Evolutionary conservation across 1,139 yeast species (phyloP), one percentile per base, ranked within the genome.

Genomic region (Kluyveromyces marxianus): DNA sequence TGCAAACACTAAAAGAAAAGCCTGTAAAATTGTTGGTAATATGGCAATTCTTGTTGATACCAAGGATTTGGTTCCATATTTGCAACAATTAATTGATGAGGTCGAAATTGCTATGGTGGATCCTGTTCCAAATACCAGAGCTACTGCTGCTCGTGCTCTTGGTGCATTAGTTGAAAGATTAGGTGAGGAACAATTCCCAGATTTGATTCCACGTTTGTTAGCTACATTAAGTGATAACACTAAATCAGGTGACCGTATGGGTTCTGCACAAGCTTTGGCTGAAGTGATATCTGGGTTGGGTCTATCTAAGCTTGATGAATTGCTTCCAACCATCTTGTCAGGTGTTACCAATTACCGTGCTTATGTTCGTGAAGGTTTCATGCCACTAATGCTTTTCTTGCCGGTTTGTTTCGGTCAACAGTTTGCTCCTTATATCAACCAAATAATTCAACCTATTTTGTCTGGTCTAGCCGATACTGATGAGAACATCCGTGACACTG

Each of bases 21-120:
- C 98, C 0, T 89, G 97, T 66, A 97, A 92, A 68, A 92, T 94
- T 71, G 97, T 94, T 36, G 98, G 98, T 54, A 92, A 92, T 62
- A 90, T 94, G 97, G 89, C 98, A 2, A 88, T 92, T 65, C 74
- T 94, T 58, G 96, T 95, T 25, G 97, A 90, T 56, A 75, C 88
- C 26, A 80, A 77, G 54, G 98, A 94, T 63, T 74, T 94, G 51
- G 69, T 79, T 49, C 97, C 97, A 28, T 92, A 94, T 66, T 72
- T 94, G 57, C 76, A 79, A 27, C 77, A 80, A 42, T 72, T 94
- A 56, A 83, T 90, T 40, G 75, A 79, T 10, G 97, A 89, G 58
- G 77, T 94, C 50, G 96, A 92, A 63, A 73, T 77, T 38, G 96
- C 97, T 1, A 90, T 94, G 96, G 97, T 94, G 47, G 99, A 94